phyloP scores from a whole-genome alignment of 192 early-diverging fungal genomes.

The Glomus cerebriforme region DNA sequence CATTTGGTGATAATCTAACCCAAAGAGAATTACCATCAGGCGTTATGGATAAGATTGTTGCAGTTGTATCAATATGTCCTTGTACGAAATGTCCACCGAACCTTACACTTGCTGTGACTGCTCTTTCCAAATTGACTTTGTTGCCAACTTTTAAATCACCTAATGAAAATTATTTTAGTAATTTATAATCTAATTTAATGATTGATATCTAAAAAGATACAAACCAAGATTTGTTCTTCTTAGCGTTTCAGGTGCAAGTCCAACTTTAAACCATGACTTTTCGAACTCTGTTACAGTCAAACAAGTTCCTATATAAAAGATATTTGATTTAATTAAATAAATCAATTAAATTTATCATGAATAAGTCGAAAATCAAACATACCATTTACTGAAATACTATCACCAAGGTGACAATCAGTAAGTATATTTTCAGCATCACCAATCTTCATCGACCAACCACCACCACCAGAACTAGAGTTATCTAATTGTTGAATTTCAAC shows the following conservation, averaged over 20 bases:
- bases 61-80: conserved; percentile 91
- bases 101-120: conserved; percentile 81
- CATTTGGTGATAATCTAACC: conserved; percentile 55
- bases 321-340: not conserved
- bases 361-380: conserved; percentile 8
- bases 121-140: conserved; percentile 92
- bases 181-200: not conserved
- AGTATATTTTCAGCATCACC: conserved; percentile 71
- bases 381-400: conserved; percentile 94
- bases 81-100: conserved; percentile 98
- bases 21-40: conserved; percentile 91
- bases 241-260: conserved; percentile 90
- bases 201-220: not conserved
- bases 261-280: conserved; percentile 81
- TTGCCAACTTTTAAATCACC: conserved; percentile 74
- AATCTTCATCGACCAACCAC: conserved; percentile 85
- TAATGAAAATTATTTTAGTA: not conserved
- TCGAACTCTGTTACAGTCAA: conserved; percentile 96
- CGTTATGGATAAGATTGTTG: conserved; percentile 67
- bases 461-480: conserved; percentile 75
- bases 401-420: conserved; percentile 85
- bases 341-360: not conserved
- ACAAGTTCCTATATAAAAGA: conserved; percentile 69
- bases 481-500: conserved; percentile 68
- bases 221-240: conserved; percentile 89